phyloP scores from a whole-genome alignment of 139 green algal genomes.

The Trebouxia sp. region DNA sequence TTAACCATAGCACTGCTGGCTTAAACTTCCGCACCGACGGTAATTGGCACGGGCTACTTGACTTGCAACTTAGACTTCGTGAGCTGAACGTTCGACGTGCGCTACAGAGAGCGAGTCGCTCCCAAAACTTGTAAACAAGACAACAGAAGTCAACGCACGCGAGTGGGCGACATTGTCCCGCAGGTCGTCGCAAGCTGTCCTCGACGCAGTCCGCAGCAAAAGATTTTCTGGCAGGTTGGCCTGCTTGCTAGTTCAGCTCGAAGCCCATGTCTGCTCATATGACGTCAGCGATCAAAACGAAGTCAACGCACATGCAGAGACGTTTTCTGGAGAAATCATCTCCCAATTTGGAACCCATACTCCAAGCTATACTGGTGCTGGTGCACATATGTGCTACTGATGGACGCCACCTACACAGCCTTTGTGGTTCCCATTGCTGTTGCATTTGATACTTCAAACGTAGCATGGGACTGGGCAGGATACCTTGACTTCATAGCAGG shows the following conservation, averaged over 20 bases:
- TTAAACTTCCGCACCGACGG: too few species aligned
- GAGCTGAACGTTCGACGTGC: too few species aligned
- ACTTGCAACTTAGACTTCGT: too few species aligned
- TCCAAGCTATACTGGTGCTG: neutral
- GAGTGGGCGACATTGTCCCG: neutral
- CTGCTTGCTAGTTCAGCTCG: too few species aligned
- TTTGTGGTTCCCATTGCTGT: slow-evolving; percentile 14
- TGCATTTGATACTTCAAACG: neutral
- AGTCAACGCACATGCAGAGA: neutral
- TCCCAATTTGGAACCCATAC: neutral
- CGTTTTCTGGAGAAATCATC: neutral
- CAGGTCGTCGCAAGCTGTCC: too few species aligned
- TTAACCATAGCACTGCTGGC: too few species aligned
- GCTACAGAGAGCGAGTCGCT: too few species aligned
- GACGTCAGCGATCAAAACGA: too few species aligned
- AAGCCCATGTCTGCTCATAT: too few species aligned
- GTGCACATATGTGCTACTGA: neutral
- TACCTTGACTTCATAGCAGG: slow-evolving; percentile 25
- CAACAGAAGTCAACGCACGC: neutral
- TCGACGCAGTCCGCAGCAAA: too few species aligned
- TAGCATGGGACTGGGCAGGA: neutral
- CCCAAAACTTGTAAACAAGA: neutral
- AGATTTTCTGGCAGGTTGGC: too few species aligned
- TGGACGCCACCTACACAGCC: slow-evolving; percentile 13
- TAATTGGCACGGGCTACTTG: too few species aligned